Percentiles rank a stretch among this genome's conserved stretches.
phyloP scores from a whole-genome alignment of 495 filamentous ascomycete species.

The Jackrogersella multiformis region DNA sequence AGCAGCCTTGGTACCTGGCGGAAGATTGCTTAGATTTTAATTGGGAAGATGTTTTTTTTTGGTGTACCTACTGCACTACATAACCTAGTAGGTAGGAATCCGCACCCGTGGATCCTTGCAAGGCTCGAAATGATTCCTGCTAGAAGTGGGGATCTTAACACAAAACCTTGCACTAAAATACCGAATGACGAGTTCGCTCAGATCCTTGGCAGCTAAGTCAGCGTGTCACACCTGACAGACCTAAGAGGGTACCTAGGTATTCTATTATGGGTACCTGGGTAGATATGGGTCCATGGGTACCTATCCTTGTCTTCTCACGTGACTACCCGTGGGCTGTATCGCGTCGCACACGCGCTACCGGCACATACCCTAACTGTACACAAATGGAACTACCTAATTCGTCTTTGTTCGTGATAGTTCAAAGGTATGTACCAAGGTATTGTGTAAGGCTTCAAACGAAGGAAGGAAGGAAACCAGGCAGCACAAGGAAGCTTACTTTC shows the following conservation, averaged over 20 bases:
- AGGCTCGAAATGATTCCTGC: conserved; percentile 25
- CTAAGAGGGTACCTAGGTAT: too few relatives aligned
- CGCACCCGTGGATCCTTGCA: conserved; percentile 18
- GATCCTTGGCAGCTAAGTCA: neutral
- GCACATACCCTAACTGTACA: neutral
- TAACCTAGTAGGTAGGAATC: too few relatives aligned
- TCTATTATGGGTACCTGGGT: too few relatives aligned
- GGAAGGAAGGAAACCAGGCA: conserved; percentile 14
- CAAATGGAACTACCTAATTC: conserved; percentile 4
- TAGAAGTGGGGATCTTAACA: conserved; percentile 21
- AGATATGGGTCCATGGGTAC: too few relatives aligned
- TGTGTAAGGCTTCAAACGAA: neutral
- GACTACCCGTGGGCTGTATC: conserved; percentile 34
- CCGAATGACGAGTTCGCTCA: conserved; percentile 15
- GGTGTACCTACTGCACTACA: too few relatives aligned
- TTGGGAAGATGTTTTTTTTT: conserved; percentile 39
- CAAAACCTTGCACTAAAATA: conserved; percentile 6
- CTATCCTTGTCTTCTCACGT: conserved; percentile 16
- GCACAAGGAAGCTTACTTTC: neutral
- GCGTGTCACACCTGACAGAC: too few relatives aligned
- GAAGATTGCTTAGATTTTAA: conserved; percentile 38
- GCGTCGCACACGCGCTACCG: conserved; percentile 29
- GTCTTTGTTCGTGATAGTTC: conserved; percentile 13
- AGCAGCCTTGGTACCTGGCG: too few relatives aligned
- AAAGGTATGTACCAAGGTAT: too few relatives aligned